Evolutionary conservation across 805 yeast genomes (phyloP).

Genomic region (Metschnikowia reukaufii): DNA sequence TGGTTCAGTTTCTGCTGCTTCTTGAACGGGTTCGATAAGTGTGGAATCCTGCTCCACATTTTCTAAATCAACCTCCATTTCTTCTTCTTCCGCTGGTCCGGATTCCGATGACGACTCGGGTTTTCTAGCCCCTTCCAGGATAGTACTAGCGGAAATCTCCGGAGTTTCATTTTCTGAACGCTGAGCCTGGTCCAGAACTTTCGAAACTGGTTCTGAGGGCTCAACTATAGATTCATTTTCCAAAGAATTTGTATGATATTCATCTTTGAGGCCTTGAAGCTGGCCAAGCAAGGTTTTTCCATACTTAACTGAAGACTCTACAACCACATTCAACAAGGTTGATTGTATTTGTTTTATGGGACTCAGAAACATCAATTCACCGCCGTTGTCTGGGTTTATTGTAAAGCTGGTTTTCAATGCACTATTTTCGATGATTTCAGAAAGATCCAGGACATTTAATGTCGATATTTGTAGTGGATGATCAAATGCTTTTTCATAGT

Average conservation of each 20-base stretch:
- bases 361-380: slow-evolving; percentile 7
- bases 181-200: neutral
- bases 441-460: slow-evolving; percentile 2
- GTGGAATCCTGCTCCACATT: neutral
- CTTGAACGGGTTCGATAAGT: neutral
- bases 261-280: slow-evolving; percentile 12
- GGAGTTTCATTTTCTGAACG: neutral
- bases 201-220: neutral
- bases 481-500: slow-evolving; percentile 11
- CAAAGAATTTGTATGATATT: neutral
- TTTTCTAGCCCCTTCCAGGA: neutral
- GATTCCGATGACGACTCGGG: neutral
- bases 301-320: slow-evolving; percentile 14
- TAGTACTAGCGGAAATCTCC: neutral
- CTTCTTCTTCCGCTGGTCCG: neutral
- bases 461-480: neutral
- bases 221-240: neutral
- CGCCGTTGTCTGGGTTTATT: slow-evolving; percentile 2
- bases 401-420: slow-evolving; percentile 4
- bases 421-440: slow-evolving; percentile 5
- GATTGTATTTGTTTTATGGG: slow-evolving; percentile 8
- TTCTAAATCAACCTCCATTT: neutral
- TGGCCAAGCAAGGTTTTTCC: slow-evolving; percentile 11
- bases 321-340: slow-evolving; percentile 12
- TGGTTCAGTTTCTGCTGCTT: neutral